Conservation (phyloP, 2,329 filamentous ascomycete species). For the Knoxdaviesia capensis region DNA sequence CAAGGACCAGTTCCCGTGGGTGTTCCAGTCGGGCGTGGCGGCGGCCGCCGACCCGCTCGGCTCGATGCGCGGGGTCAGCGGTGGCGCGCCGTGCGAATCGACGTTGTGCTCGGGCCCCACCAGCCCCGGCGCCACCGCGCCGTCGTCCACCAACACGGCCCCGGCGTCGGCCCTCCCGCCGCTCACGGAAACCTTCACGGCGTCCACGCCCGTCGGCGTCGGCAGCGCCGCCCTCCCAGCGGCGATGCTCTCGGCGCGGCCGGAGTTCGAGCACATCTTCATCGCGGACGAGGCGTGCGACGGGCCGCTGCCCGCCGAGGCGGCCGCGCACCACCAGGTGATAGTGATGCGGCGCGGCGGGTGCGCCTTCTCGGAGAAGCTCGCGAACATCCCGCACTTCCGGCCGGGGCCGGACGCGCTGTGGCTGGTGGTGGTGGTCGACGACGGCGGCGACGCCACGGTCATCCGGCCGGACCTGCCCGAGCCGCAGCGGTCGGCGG, state of each 20-base stretch:
- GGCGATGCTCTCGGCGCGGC: constrained; percentile 15
- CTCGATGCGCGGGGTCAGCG: not conserved
- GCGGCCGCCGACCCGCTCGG: not conserved
- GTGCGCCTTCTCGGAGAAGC: constrained; percentile 69
- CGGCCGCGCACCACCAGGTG: constrained; percentile 43
- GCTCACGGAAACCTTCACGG: constrained; percentile 28
- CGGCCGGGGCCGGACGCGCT: constrained; percentile 34
- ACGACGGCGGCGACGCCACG: constrained; percentile 14
- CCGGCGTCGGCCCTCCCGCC: constrained; percentile 5
- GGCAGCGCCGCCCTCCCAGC: constrained; percentile 42
- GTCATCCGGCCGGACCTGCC: constrained; percentile 50
- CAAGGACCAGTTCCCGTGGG: constrained; percentile 5
- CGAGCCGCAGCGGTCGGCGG: constrained; percentile 47
- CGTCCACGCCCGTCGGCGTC: constrained; percentile 29
- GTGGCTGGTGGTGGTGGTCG: constrained; percentile 64
- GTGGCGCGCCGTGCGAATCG: constrained; percentile 2
- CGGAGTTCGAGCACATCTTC: constrained; percentile 30
- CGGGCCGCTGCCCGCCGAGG: constrained; percentile 28
- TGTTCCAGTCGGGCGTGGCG: constrained; percentile 4
- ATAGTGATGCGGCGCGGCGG: constrained; percentile 66
- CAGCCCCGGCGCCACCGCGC: constrained; percentile 11
- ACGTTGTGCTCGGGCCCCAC: constrained; percentile 5
- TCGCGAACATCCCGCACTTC: constrained; percentile 67
- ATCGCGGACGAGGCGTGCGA: constrained; percentile 51
- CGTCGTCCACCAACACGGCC: constrained; percentile 2